These are phyloP conservation scores for Daldinia sp. DNA, from an alignment of 2,329 filamentous ascomycete genomes.

Conservation along the genomic window DNA sequence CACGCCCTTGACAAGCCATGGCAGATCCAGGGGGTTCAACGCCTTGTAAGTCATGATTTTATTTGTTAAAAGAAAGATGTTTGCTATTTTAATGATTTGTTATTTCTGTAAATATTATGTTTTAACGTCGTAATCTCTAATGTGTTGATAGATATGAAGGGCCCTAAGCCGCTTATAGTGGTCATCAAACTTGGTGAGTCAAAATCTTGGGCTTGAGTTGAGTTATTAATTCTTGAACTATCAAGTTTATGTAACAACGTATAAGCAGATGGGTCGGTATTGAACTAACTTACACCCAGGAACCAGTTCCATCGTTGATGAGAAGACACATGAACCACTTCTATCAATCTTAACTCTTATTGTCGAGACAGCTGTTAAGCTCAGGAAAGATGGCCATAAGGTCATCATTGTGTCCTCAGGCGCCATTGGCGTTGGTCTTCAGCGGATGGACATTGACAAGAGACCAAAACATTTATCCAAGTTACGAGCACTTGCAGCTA, in stretches of 20 bases:
- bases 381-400: constrained; percentile 90
- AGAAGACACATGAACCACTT: constrained; percentile 92
- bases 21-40: constrained; percentile 42
- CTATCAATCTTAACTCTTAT: constrained; percentile 91
- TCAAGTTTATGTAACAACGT: background rate
- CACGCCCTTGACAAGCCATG: constrained; percentile 41
- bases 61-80: constrained; percentile 7
- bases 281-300: constrained; percentile 64
- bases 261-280: background rate
- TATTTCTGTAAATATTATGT: constrained; percentile 7
- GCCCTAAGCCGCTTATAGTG: constrained; percentile 74
- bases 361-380: constrained; percentile 89
- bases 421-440: constrained; percentile 92
- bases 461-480: constrained; percentile 91
- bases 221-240: background rate
- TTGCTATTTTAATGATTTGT: constrained; percentile 3
- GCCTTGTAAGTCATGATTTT: constrained; percentile 46
- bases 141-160: constrained; percentile 69
- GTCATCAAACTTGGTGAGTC: constrained; percentile 88
- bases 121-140: constrained; percentile 28
- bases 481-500: constrained; percentile 93
- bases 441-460: constrained; percentile 88
- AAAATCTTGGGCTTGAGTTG: constrained; percentile 4
- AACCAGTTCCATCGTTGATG: constrained; percentile 98
- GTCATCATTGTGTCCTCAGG: constrained; percentile 98